Conservation (phyloP, 805 yeast genomes). For the Barnettozyma pratensis region DNA sequence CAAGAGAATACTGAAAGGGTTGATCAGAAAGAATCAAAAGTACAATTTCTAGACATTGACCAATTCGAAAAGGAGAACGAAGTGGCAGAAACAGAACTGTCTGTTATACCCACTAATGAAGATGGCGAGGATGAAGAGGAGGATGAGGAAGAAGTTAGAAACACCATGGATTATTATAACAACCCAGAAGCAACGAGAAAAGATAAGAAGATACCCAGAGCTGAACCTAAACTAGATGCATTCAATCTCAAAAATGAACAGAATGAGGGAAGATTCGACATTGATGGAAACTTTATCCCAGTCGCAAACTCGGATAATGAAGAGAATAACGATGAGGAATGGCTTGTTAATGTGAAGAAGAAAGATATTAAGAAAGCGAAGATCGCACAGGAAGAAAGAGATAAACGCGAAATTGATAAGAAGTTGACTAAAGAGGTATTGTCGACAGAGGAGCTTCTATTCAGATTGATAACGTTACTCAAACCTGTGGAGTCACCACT, state of each 20-base stretch:
- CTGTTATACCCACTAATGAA: slow-evolving; percentile 5
- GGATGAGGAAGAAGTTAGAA: slow-evolving; percentile 13
- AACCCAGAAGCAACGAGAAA: slow-evolving; percentile 15
- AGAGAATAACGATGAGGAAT: slow-evolving; percentile 27
- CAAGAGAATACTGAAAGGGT: slow-evolving; percentile 2
- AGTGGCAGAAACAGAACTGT: not conserved
- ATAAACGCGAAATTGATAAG: slow-evolving; percentile 21
- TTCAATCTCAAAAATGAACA: slow-evolving; percentile 55
- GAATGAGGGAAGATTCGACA: slow-evolving; percentile 56
- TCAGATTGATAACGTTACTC: slow-evolving; percentile 35
- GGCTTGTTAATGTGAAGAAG: slow-evolving; percentile 32
- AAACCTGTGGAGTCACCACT: slow-evolving; percentile 57
- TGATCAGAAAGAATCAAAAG: slow-evolving; percentile 10
- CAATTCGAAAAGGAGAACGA: slow-evolving; percentile 31
- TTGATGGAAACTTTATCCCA: slow-evolving; percentile 52
- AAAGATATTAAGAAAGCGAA: slow-evolving; percentile 34
- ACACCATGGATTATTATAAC: slow-evolving; percentile 14
- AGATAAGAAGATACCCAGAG: slow-evolving; percentile 9
- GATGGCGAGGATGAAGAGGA: slow-evolving; percentile 16
- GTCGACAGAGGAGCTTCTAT: slow-evolving; percentile 22
- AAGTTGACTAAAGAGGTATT: slow-evolving; percentile 9
- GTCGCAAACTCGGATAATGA: slow-evolving; percentile 29
- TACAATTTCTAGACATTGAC: slow-evolving; percentile 30
- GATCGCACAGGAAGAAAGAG: slow-evolving; percentile 26
- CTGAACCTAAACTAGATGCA: slow-evolving; percentile 48